Evolutionary conservation across 805 yeast species (phyloP).

Genomic region (Diddensiella caesifluorescens): DNA sequence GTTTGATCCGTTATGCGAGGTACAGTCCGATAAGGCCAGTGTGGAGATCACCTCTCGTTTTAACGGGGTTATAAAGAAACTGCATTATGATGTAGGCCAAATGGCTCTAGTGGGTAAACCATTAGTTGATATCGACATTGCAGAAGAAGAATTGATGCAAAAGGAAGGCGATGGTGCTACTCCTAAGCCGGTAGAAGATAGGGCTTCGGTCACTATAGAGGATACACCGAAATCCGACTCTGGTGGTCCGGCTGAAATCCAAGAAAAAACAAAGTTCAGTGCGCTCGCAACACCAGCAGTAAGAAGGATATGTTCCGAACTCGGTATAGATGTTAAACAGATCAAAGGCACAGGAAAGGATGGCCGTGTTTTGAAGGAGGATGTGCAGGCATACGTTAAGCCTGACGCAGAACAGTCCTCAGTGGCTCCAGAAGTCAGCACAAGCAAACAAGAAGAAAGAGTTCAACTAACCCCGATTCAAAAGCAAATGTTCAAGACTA

Average conservation of each 20-base stretch:
- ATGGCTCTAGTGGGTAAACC: slow-evolving; percentile 34
- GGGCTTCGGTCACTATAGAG: slow-evolving; percentile 3
- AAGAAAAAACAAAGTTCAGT: background rate
- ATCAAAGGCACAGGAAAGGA: slow-evolving; percentile 32
- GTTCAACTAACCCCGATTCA: slow-evolving; percentile 29
- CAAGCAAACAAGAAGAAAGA: slow-evolving; percentile 9
- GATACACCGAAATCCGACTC: background rate
- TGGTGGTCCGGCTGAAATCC: background rate
- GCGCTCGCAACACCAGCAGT: slow-evolving; percentile 34
- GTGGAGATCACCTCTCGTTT: slow-evolving; percentile 35
- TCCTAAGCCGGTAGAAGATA: background rate
- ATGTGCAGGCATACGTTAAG: slow-evolving; percentile 19
- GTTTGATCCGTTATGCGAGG: slow-evolving; percentile 34
- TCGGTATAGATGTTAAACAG: slow-evolving; percentile 22
- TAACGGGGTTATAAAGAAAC: slow-evolving; percentile 30
- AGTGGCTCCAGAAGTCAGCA: slow-evolving; percentile 5
- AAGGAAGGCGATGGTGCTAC: slow-evolving; percentile 1
- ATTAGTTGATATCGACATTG: slow-evolving; percentile 31
- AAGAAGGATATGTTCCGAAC: slow-evolving; percentile 29
- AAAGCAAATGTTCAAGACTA: slow-evolving; percentile 31
- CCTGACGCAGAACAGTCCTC: background rate
- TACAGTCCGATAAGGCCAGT: slow-evolving; percentile 34
- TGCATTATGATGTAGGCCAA: slow-evolving; percentile 33
- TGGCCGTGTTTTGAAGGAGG: slow-evolving; percentile 33
- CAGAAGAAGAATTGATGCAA: slow-evolving; percentile 14